Conservation (phyloP, 176 grass and related monocot species). For the Miscanthus lutarioriparius region DNA sequence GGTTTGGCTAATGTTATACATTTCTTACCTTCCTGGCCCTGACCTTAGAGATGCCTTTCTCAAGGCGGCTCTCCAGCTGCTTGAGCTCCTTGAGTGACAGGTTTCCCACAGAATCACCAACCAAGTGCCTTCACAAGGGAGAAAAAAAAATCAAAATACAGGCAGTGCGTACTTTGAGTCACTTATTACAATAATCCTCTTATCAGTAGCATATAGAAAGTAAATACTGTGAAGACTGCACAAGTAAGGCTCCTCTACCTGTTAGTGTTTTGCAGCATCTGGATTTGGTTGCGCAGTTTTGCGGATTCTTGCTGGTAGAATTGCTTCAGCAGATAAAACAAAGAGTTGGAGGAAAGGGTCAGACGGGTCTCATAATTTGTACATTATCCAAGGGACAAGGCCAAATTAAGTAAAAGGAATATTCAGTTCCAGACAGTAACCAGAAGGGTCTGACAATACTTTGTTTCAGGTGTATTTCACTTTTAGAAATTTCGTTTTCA, state of each 20-base stretch:
- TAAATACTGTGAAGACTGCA: not conserved
- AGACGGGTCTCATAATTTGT: slow-evolving; percentile 4
- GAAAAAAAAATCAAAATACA: not conserved
- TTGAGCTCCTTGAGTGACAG: slow-evolving; percentile 71
- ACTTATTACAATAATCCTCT: not conserved
- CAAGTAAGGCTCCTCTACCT: slow-evolving; percentile 36
- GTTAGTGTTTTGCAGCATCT: slow-evolving; percentile 87
- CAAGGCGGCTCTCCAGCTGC: slow-evolving; percentile 70
- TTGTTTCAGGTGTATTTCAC: not conserved
- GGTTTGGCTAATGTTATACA: not conserved
- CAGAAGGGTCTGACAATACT: not conserved
- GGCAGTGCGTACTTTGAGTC: not conserved
- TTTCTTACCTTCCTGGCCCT: slow-evolving; percentile 66
- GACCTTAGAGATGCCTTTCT: slow-evolving; percentile 80
- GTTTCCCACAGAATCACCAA: slow-evolving; percentile 60
- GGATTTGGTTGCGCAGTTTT: slow-evolving; percentile 77
- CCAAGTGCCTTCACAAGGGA: slow-evolving; percentile 54
- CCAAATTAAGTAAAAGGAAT: not conserved
- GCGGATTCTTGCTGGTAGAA: slow-evolving; percentile 83
- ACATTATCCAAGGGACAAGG: not conserved
- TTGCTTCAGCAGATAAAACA: slow-evolving; percentile 59
- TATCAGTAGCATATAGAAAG: not conserved
- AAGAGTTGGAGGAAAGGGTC: not conserved
- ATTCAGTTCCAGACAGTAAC: not conserved
- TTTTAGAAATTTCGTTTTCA: not conserved